Evolutionary conservation across 768 basidiomycete genomes (phyloP).

Genomic region (Leccinum pellstonianum): DNA sequence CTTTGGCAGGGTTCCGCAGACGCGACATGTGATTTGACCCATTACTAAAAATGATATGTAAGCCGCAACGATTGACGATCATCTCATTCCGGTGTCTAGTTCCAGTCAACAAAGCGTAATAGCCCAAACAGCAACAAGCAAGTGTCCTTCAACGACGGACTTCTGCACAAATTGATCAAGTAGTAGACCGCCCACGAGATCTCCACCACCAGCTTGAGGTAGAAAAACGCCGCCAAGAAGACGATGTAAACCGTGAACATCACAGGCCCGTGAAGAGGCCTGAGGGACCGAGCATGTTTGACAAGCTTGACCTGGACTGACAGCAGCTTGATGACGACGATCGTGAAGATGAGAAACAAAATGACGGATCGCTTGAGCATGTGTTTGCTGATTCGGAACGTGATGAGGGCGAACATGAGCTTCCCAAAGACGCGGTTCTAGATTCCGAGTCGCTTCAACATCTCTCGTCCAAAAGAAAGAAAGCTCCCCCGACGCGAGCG

Average conservation of each 20-base stretch:
- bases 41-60: not conserved
- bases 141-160: conserved; percentile 27
- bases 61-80: not conserved
- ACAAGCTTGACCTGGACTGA: conserved; percentile 31
- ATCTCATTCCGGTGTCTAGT: conserved; percentile 12
- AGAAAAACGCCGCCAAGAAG: conserved; percentile 23
- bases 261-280: conserved; percentile 26
- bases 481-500: not conserved
- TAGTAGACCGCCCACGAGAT: conserved; percentile 21
- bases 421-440: conserved; percentile 25
- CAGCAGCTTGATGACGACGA: conserved; percentile 31
- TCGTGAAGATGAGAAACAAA: conserved; percentile 30
- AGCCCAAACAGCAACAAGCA: conserved; percentile 21
- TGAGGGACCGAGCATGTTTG: conserved; percentile 27
- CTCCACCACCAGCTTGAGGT: conserved; percentile 28
- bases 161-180: conserved; percentile 27
- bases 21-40: not conserved
- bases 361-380: conserved; percentile 32
- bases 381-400: conserved; percentile 28
- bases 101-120: conserved; percentile 32
- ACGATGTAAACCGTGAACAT: conserved; percentile 23
- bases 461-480: not conserved
- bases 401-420: conserved; percentile 26
- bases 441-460: not conserved
- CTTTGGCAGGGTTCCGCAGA: not conserved